Evolutionary conservation across 805 yeast species (phyloP), one percentile per base, ranked within the genome.

Genomic region (Lachancea waltii): DNA sequence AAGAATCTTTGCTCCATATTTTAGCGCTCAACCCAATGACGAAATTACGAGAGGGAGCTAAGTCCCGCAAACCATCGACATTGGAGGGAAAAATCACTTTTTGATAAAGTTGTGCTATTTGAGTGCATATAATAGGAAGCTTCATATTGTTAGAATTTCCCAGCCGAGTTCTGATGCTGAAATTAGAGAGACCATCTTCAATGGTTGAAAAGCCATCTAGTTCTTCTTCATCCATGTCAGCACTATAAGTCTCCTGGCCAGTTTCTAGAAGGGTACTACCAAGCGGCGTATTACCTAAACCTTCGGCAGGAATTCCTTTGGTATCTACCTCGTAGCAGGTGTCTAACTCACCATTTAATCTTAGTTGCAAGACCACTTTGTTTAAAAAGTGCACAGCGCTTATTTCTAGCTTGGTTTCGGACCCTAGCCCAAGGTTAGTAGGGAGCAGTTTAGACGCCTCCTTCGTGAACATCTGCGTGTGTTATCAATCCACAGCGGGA

Each of bases 91-190:
- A 26, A 4, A 58, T 46, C 1, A 51, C 52, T 25, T 46, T 47
- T 17, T 48, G 44, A 33, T 54, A 53, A 20, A 74, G 58, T 38
- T 58, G 57, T 0, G 57, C 59, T 18, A 59, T 50, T 47, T 74
- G 77, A 4, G 70, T 53, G 17, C 73, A 74, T 5, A 74, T 57
- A 10, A 74, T 68, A 30, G 68, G 72, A 21, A 72, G 50, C 46
- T 73, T 72, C 42, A 66, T 48, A 47, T 74, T 72, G 30, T 58
- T 59, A 14, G 70, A 62, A 44, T 72, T 66, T 2, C 80, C 80
- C 14, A 73, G 60, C 17, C 71, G 58, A 11, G 73, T 58, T 2
- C 55, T 47, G 1, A 77, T 73, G 31, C 73, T 73, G 10, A 67
- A 63, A n/a, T 66, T 67, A 1, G 62, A 45, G 26, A 60, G 38